These are phyloP conservation scores for Piromyces finnis DNA, from an alignment of 192 early-diverging fungal species.

Conservation along the genomic window DNA sequence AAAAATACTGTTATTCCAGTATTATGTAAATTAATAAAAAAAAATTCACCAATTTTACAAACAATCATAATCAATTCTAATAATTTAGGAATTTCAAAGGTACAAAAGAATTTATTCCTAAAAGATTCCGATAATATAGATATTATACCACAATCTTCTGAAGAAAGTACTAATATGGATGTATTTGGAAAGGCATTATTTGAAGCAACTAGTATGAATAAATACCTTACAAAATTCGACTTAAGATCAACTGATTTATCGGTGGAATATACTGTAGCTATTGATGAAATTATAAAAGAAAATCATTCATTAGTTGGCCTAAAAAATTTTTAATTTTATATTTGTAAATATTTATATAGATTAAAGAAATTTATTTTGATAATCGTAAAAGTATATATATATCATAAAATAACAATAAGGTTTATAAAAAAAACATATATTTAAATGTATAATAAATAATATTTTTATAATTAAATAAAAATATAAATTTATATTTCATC, in stretches of 20 bases:
- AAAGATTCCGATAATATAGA: neutral
- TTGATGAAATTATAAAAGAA: neutral
- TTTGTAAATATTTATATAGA: too few species aligned
- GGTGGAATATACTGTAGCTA: neutral
- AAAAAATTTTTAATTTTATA: neutral
- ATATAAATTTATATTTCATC: too few species aligned
- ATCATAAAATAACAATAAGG: too few species aligned
- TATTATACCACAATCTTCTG: neutral
- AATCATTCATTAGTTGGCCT: neutral
- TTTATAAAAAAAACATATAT: too few species aligned
- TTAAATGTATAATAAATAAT: too few species aligned
- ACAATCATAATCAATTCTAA: neutral
- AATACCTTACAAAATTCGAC: neutral
- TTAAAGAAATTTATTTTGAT: too few species aligned
- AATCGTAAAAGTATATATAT: too few species aligned
- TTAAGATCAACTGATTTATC: neutral
- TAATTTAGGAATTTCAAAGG: neutral
- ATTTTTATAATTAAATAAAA: too few species aligned
- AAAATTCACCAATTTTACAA: neutral
- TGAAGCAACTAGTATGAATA: neutral
- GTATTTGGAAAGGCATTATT: neutral
- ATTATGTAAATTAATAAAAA: neutral
- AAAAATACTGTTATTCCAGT: neutral
- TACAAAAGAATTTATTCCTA: neutral
- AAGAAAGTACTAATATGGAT: neutral